Conservation (phyloP, 257 asterid species). For the Solanum corneliomulleri region DNA sequence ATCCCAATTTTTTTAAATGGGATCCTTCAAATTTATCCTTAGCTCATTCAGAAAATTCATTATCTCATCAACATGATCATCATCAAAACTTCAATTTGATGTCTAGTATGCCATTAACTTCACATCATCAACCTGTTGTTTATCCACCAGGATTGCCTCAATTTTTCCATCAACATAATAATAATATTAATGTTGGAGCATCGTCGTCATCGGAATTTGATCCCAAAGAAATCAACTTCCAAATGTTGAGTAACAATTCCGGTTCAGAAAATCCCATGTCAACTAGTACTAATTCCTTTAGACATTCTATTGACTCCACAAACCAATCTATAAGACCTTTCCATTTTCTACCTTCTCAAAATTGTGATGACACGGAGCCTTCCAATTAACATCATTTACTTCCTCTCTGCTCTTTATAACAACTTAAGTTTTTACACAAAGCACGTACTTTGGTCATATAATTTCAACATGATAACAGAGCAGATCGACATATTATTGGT, state of each 20-base stretch:
- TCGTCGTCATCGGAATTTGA: slow-evolving; percentile 13
- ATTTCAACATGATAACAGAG: background rate
- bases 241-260: slow-evolving; percentile 13
- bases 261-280: slow-evolving; percentile 15
- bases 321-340: slow-evolving; percentile 25
- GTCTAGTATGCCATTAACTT: slow-evolving; percentile 12
- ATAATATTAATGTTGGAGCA: background rate
- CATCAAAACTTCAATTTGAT: slow-evolving; percentile 34
- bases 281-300: slow-evolving; percentile 2
- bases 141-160: slow-evolving; percentile 44
- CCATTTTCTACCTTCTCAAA: slow-evolving; percentile 45
- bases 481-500: background rate
- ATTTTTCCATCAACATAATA: slow-evolving; percentile 34
- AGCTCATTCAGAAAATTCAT: slow-evolving; percentile 32
- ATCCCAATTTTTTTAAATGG: slow-evolving; percentile 36
- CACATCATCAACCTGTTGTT: slow-evolving; percentile 31
- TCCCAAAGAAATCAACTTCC: slow-evolving; percentile 27
- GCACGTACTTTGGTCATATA: background rate
- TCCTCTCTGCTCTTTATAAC: background rate
- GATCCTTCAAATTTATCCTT: slow-evolving; percentile 56
- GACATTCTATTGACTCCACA: slow-evolving; percentile 8
- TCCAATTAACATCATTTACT: background rate
- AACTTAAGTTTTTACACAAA: background rate
- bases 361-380: slow-evolving; percentile 9
- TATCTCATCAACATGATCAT: slow-evolving; percentile 23